Percentiles rank a stretch among this genome's conserved stretches.
Conservation (phyloP, 1,284 basidiomycete species). For the Caloboletus firmus region DNA sequence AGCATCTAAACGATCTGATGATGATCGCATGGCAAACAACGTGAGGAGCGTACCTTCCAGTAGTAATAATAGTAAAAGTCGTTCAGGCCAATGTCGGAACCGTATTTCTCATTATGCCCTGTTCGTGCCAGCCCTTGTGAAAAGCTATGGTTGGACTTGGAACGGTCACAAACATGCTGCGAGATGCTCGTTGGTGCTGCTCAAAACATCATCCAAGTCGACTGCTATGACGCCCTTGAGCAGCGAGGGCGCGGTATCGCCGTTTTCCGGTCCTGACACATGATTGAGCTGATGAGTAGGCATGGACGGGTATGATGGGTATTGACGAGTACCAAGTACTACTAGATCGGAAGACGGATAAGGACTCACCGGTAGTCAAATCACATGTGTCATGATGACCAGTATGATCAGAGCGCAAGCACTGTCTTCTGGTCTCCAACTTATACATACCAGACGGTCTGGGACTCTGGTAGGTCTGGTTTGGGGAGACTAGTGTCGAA, state of each 20-base stretch:
- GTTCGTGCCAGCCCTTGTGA: constrained; percentile 5
- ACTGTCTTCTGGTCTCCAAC: no score
- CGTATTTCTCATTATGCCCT: constrained; percentile 75
- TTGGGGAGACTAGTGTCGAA: no score
- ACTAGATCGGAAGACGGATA: not conserved
- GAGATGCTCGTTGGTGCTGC: constrained; percentile 65
- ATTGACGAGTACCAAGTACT: no score
- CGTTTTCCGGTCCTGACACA: not conserved
- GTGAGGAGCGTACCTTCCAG: constrained; percentile 26
- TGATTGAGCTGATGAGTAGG: not conserved
- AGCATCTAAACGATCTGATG: constrained; percentile 1
- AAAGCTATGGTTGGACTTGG: not conserved
- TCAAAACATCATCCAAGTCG: constrained; percentile 77
- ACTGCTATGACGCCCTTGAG: constrained; percentile 58
- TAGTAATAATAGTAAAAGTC: constrained; percentile 55
- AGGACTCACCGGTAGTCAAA: not conserved
- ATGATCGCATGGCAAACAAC: constrained; percentile 60
- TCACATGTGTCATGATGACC: constrained; percentile 14
- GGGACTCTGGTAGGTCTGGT: no score
- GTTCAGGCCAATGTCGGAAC: constrained; percentile 47
- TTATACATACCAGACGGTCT: no score
- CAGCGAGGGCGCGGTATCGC: not conserved
- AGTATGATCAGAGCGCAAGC: no score
- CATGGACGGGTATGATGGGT: constrained; percentile 8
- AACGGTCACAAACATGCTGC: constrained; percentile 55